These are phyloP conservation scores for Trichoderma atrobrunneum DNA, from an alignment of 2,329 filamentous ascomycete genomes.

Conservation along the genomic window DNA sequence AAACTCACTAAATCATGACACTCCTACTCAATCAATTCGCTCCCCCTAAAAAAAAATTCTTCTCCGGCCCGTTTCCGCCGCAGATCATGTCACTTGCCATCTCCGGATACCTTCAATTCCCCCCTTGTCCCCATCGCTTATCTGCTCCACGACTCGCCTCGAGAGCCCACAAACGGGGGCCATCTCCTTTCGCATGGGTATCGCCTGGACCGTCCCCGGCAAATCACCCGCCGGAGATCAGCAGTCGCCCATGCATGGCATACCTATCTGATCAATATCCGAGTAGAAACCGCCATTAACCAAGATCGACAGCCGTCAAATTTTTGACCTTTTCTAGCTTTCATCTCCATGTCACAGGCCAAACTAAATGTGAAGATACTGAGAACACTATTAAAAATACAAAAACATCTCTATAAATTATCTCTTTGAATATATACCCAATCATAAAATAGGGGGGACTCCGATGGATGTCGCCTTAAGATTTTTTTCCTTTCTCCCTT, in stretches of 20 bases:
- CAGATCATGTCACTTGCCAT: not conserved
- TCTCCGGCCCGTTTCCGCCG: not conserved
- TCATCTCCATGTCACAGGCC: not conserved
- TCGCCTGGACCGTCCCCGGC: not conserved
- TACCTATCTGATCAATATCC: not conserved
- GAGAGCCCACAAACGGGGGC: not conserved
- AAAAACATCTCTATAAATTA: slow-evolving; percentile 17
- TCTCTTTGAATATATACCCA: slow-evolving; percentile 21
- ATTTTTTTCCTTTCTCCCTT: not conserved
- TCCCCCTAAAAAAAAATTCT: not conserved
- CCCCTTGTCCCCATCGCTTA: not conserved
- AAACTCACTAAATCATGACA: not conserved
- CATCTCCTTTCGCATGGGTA: not conserved
- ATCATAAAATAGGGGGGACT: slow-evolving; percentile 15
- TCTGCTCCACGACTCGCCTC: not conserved
- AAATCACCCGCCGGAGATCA: not conserved
- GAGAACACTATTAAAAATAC: not conserved
- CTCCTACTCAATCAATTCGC: not conserved
- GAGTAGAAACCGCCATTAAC: not conserved
- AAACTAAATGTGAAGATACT: not conserved
- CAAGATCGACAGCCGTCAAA: not conserved
- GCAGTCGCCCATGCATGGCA: not conserved
- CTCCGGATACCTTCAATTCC: not conserved
- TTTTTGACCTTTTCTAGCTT: not conserved
- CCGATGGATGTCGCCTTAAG: slow-evolving; percentile 2